Conservation (phyloP, 495 filamentous ascomycete species). For the Aspergillus panamensis region DNA sequence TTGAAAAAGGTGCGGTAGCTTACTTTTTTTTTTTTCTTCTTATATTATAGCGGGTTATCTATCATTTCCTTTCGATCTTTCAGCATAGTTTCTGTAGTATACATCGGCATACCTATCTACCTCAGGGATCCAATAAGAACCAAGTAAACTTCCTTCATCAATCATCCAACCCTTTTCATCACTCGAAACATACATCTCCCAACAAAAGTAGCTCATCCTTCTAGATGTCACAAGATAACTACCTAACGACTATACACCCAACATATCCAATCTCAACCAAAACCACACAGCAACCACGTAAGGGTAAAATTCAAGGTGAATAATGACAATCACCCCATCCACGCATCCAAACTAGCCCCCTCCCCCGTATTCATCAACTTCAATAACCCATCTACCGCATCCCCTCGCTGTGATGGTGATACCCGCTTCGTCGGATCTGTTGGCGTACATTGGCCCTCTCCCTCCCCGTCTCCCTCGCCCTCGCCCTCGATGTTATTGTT, state of each 20-base stretch:
- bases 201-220: too few species aligned
- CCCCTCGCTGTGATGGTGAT: constrained; percentile 35
- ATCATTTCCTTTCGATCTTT: too few species aligned
- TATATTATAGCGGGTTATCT: not conserved
- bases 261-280: too few species aligned
- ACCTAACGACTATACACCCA: too few species aligned
- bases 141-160: too few species aligned
- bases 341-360: constrained; percentile 15
- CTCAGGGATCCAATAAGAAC: too few species aligned
- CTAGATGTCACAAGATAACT: too few species aligned
- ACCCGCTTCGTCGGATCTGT: not conserved
- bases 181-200: too few species aligned
- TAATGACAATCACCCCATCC: constrained; percentile 19
- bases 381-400: constrained; percentile 42
- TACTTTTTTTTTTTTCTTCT: not conserved
- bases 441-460: not conserved
- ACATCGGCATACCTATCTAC: too few species aligned
- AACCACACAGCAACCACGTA: not conserved
- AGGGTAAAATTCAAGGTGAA: not conserved
- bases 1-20: constrained; percentile 43
- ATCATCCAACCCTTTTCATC: too few species aligned
- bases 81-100: too few species aligned
- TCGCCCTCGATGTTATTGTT: not conserved
- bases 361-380: constrained; percentile 37
- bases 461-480: not conserved